Base-by-base conservation (phyloP, 2,329 filamentous ascomycete species). In the Phialemonium atrogriseum region DNA sequence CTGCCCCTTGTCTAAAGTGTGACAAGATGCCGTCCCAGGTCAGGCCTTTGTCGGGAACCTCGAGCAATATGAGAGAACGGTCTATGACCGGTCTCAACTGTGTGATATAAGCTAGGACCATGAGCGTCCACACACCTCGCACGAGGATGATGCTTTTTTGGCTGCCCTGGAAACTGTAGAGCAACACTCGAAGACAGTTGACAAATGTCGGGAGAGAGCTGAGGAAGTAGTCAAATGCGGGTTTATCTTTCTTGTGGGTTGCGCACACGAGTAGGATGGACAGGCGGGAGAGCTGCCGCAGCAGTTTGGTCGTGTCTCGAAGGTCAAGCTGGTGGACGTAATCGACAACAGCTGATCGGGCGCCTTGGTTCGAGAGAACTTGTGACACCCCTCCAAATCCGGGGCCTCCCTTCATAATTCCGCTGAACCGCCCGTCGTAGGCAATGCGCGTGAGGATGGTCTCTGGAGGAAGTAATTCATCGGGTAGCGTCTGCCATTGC, bases 51-150 rank as follows among this genome's bases (percentile, higher is more conserved):
- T 27, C 23, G 4, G 37, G 24, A 10, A 35, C 5, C 5, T 38
- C 35, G 3, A 19, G 21, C 3, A 21, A 19, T n/a, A 49, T 14
- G 6, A 49, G 33, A 5, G 27, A 31, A 10, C 23, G 14, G 19
- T 49, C 44, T 8, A 47, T 26, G 5, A 39, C 36, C 2, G 47
- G 49, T 16, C 49, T 27, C n/a, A 50, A 38, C 41, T 51, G 49
- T 5, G 45, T 48, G 25, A 49, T 31, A 28, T 49, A 51, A 3
- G 35, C 23, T 5, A 50, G 33, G 1, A 50, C 8, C 4, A 48
- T 34, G 11, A 50, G 31, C 14, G 49, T 34, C 42, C 43, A 48
- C 1, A 47, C 35, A 2, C 45, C 47, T 7, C 45, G 38, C n/a
- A 44, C 25, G 7, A 46, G 19, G 3, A 36, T 26, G 3, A 38